Base-by-base conservation (phyloP, 352 stramenopile species). In the Saprolegnia parasitica region DNA sequence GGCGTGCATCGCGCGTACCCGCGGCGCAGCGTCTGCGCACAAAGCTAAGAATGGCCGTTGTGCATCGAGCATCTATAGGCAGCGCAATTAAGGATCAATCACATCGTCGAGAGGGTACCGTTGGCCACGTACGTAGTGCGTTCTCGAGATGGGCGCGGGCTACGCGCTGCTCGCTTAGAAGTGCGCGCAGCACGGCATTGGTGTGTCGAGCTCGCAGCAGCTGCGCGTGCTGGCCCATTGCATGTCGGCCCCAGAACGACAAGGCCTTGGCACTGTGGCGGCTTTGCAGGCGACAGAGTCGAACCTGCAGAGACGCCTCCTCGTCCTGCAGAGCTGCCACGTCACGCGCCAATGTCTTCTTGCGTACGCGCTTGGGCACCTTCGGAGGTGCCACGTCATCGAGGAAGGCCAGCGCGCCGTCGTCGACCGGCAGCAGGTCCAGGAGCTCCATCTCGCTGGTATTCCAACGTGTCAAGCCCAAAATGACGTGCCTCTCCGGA, bases 1-100 rank as follows among this genome's bases (percentile, higher is more conserved):
- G 35, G 42, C 21, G 15, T 67, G 58, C 11, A 67, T 67, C 10
- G 40, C 58, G 18, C 9, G 11, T 5, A 67, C 13, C 13, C 58
- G 58, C 45, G 47, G 10, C 40, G 24, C 56, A 13, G 10, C 29
- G 56, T 50, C 24, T 18, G 56, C 56, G 52, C 56, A 50, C 24
- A 65, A 37, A 35, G n/a, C 8, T 21, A 39, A 5, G 32, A 65
- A 21, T 54, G 15, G 40, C 42, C 40, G 39, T 67, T 40, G 21
- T 56, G 20, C 23, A n/a, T 49, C 42, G 18, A 49, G 42, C 42
- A 49, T 49, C 42, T n/a, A 49, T 49, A n/a, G 42, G 42, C 42
- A 16, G 15, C 15, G 15, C 15, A 15, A 15, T 46, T 46, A 46
- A 46, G 39, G 8, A 46, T 46, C 15, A 49, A 15, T n/a, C 10